Conservation (phyloP, 2,329 filamentous ascomycete species). For the Botrytis sinoallii region DNA sequence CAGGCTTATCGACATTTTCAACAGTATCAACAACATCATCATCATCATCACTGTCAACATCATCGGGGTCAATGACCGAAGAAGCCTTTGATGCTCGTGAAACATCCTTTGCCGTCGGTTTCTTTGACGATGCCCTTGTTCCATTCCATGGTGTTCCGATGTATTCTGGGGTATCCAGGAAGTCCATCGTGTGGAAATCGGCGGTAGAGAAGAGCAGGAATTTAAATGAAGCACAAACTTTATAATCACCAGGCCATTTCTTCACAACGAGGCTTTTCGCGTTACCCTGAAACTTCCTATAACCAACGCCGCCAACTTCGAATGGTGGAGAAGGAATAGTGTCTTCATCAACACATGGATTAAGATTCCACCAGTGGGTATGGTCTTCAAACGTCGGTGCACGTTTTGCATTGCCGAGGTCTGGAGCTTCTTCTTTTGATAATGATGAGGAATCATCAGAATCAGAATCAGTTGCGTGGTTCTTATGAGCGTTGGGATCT, state of each 20-base stretch:
- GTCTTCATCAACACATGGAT: slow-evolving; percentile 17
- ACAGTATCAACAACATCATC: not conserved
- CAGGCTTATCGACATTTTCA: not conserved
- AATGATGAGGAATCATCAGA: not conserved
- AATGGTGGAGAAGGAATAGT: slow-evolving; percentile 23
- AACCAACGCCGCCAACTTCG: slow-evolving; percentile 24
- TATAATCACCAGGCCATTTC: slow-evolving; percentile 22
- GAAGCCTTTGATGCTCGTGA: not conserved
- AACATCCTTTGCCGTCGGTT: not conserved
- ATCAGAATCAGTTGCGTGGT: not conserved
- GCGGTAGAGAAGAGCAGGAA: slow-evolving; percentile 25
- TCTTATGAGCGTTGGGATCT: not conserved
- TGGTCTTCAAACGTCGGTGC: slow-evolving; percentile 25
- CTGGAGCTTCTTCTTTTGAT: not conserved
- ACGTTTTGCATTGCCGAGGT: slow-evolving; percentile 10
- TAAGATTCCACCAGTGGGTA: slow-evolving; percentile 25
- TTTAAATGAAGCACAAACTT: slow-evolving; percentile 24
- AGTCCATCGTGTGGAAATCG: slow-evolving; percentile 23
- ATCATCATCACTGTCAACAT: not conserved
- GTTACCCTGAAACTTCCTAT: slow-evolving; percentile 1
- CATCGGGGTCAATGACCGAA: not conserved
- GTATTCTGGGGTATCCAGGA: not conserved
- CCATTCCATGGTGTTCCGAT: not conserved
- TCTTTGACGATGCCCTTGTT: not conserved
- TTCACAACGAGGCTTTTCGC: slow-evolving; percentile 22